Evolutionary conservation across 345 rosid species (phyloP), one percentile per base, ranked within the genome.

Genomic region (Viola odorata): DNA sequence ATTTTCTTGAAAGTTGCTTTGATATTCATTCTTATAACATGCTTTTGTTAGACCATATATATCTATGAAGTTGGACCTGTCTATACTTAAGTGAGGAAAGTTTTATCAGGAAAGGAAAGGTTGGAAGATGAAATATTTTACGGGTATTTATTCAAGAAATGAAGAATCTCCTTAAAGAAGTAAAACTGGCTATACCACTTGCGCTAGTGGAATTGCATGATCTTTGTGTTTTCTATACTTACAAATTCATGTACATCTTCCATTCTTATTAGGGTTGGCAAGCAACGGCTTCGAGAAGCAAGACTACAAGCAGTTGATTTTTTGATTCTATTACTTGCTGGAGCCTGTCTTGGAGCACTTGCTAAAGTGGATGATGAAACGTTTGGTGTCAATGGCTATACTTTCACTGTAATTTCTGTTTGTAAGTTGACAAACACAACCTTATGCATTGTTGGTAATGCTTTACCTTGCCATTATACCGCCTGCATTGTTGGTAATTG

Each of bases 341-440:
- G 97, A 73, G 96, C 92, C 50, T 83, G 86, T 82, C 81, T 91
- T 72, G 97, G 94, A 64, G 82, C 85, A 58, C 96, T 91, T 62
- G 87, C 96, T 0, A 84, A 84, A 68, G 94, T 88, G 65, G 76
- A 75, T 23, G 97, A 91, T 61, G 94, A 80, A 74, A 83, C 89
- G n/a, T 80, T 91, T 37, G 86, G 80, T 32, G 70, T 84, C 60
- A 81, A 60, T 17, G 96, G 97, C 58, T 91, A 88, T 67, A 88
- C 96, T 40, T 91, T 78, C 63, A 80, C 96, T 1, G 87, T 88
- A 69, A 88, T 91, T 67, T 91, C 96, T 14, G 79, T 88, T 45
- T 88, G 97, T 91, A 91, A 86, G 96, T 84, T 64, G 11, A 40
- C 39, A 37, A 12, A n/a, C 41, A 55, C 38, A 52, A 41, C 11